Conservation (phyloP, 495 filamentous ascomycete genomes). For the Talaromyces proteolyticus region DNA sequence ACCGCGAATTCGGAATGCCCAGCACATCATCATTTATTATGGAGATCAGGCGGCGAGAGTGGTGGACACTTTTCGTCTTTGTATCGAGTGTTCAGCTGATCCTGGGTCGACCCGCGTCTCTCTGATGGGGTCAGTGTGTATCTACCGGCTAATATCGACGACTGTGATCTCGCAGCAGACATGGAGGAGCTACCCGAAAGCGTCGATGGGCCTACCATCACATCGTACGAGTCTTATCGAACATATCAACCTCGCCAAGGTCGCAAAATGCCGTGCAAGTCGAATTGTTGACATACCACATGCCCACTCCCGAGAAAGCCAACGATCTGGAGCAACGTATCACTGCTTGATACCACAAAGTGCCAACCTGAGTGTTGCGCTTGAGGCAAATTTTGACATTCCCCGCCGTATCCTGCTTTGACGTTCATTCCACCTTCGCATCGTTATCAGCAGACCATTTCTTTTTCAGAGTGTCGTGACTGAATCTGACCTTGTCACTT, state of each 20-base stretch:
- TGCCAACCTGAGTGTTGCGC: conserved; percentile 7
- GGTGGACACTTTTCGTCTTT: conserved; percentile 27
- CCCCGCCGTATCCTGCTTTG: conserved; percentile 11
- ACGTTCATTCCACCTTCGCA: conserved; percentile 15
- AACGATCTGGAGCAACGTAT: conserved; percentile 12
- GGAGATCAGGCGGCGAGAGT: conserved; percentile 33
- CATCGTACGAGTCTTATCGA: conserved; percentile 16
- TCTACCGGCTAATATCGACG: conserved; percentile 15
- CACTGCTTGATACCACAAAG: conserved; percentile 10
- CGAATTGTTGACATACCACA: conserved; percentile 15
- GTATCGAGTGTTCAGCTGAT: conserved; percentile 15
- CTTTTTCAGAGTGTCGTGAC: conserved; percentile 14
- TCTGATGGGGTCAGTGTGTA: conserved; percentile 15
- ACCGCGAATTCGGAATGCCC: conserved; percentile 17
- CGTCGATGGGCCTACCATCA: conserved; percentile 12
- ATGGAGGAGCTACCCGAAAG: conserved; percentile 15
- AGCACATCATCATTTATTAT: conserved; percentile 18
- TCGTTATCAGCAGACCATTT: conserved; percentile 17
- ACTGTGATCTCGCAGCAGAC: conserved; percentile 16
- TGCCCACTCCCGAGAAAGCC: conserved; percentile 12
- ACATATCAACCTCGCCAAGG: conserved; percentile 18
- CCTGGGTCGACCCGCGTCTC: conserved; percentile 15
- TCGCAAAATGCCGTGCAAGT: conserved; percentile 18
- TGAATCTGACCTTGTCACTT: conserved; percentile 9
- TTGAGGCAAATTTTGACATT: conserved; percentile 12